These are phyloP conservation scores for Cercospora sesami DNA, from an alignment of 2,329 filamentous ascomycete genomes.

Conservation along the genomic window DNA sequence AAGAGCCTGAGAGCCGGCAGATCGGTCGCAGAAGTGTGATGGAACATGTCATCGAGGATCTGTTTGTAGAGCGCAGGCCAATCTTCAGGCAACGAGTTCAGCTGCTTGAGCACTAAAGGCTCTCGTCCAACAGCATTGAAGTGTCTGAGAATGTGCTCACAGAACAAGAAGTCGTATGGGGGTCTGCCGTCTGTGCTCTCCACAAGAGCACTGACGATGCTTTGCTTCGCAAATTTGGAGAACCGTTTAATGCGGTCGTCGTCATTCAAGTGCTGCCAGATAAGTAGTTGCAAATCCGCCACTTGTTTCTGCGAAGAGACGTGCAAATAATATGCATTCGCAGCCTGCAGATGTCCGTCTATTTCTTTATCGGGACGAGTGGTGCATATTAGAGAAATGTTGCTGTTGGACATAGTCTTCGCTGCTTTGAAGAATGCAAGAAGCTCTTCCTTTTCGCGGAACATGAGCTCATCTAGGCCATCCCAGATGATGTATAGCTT, in stretches of 20 bases:
- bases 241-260: conserved; percentile 9
- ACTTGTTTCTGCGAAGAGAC: conserved; percentile 1
- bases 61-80: conserved; percentile 10
- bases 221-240: conserved; percentile 12
- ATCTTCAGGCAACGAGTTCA: conserved; percentile 1
- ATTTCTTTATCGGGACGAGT: conserved; percentile 5
- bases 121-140: conserved; percentile 7
- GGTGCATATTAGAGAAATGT: conserved; percentile 8
- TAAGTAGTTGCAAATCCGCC: not conserved
- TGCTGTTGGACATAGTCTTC: not conserved
- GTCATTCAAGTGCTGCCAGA: conserved; percentile 12
- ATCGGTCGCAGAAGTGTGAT: not conserved
- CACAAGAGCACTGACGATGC: conserved; percentile 2
- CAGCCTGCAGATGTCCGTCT: not conserved
- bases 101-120: conserved; percentile 5
- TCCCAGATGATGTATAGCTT: conserved; percentile 13
- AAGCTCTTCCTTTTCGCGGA: conserved; percentile 5
- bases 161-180: not conserved
- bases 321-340: not conserved
- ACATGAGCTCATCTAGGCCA: conserved; percentile 7
- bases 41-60: conserved; percentile 5
- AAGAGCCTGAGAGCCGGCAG: conserved; percentile 6
- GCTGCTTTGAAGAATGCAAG: not conserved
- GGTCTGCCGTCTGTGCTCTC: not conserved
- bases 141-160: conserved; percentile 11